A percentile compares a stretch with the other conserved stretches of the same genome.
phyloP scores from a whole-genome alignment of 495 filamentous ascomycete genomes.

The Neurospora tetrasperma region DNA sequence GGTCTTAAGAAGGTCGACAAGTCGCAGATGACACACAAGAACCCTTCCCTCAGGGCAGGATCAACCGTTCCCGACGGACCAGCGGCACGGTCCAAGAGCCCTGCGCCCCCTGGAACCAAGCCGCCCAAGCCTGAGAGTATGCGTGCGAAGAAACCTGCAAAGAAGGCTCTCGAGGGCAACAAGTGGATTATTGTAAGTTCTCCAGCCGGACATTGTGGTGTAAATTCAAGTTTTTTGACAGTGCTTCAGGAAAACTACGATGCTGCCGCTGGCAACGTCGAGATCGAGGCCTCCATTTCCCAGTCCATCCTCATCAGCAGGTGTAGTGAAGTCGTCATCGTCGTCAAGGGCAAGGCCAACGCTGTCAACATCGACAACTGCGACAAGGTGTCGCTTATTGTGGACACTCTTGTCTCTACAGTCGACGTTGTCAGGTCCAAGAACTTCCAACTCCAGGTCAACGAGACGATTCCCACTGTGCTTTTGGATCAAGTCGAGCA shows the following conservation, averaged over 20 bases:
- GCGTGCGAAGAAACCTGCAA: conserved; percentile 84
- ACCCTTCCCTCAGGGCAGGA: conserved; percentile 72
- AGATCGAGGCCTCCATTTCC: conserved; percentile 66
- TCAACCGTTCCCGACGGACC: conserved; percentile 56
- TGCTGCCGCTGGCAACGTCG: conserved; percentile 56
- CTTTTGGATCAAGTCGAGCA: conserved; percentile 90
- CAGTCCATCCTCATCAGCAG: conserved; percentile 88
- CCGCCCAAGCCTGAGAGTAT: conserved; percentile 83
- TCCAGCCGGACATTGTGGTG: background rate
- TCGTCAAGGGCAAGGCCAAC: conserved; percentile 85
- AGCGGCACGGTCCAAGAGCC: conserved; percentile 58
- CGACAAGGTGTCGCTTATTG: conserved; percentile 66
- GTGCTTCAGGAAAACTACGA: conserved; percentile 73
- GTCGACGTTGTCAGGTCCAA: conserved; percentile 90
- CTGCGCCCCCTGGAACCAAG: conserved; percentile 77
- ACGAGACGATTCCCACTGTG: conserved; percentile 74
- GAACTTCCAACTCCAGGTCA: conserved; percentile 84
- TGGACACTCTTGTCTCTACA: conserved; percentile 81
- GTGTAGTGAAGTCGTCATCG: conserved; percentile 83
- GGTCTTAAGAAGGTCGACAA: conserved; percentile 87
- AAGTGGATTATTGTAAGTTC: conserved; percentile 76
- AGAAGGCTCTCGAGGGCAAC: conserved; percentile 86
- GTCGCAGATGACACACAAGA: conserved; percentile 96
- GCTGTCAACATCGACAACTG: conserved; percentile 90
- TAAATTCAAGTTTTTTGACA: background rate